Evolutionary conservation across 352 stramenopile species (phyloP).

Genomic region (Phytopythium vexans): DNA sequence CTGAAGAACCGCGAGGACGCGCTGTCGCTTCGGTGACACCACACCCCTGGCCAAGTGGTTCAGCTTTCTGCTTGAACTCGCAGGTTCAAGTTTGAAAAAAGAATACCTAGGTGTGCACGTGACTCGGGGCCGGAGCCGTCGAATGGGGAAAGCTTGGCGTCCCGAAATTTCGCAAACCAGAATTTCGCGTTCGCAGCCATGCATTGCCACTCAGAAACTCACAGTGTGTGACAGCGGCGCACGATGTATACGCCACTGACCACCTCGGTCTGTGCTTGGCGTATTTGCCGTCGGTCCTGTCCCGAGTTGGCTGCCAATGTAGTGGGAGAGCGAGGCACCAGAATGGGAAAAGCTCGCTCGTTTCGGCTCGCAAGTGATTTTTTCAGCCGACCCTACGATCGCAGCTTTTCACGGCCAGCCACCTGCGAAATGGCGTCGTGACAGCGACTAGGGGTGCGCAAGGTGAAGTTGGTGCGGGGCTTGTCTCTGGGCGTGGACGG

Average conservation of each 20-base stretch:
- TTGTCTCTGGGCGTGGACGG: constrained; percentile 2
- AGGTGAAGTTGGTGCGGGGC: not conserved
- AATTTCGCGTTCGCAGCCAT: too few relatives aligned
- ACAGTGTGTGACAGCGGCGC: too few relatives aligned
- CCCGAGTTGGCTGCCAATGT: too few relatives aligned
- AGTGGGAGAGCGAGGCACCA: too few relatives aligned
- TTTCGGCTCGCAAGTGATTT: too few relatives aligned
- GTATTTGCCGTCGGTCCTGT: not conserved
- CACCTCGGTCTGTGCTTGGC: not conserved
- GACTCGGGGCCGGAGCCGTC: too few relatives aligned
- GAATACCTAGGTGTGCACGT: not conserved
- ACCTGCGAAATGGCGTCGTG: not conserved
- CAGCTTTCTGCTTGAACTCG: constrained; percentile 6
- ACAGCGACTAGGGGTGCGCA: constrained; percentile 1
- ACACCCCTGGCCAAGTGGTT: constrained; percentile 2
- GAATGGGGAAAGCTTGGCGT: too few relatives aligned
- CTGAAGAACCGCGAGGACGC: not conserved
- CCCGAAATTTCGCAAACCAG: too few relatives aligned
- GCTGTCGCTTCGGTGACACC: constrained; percentile 8
- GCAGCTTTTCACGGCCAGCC: not conserved
- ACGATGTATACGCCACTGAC: too few relatives aligned
- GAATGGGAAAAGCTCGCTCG: too few relatives aligned
- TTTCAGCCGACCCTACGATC: not conserved
- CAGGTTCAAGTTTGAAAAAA: constrained; percentile 8
- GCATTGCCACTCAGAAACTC: too few relatives aligned